Percentiles rank a stretch among this genome's conserved stretches.
Evolutionary conservation across 2,329 filamentous ascomycete genomes (phyloP).

Genomic region (Hymenoscyphus albidus): DNA sequence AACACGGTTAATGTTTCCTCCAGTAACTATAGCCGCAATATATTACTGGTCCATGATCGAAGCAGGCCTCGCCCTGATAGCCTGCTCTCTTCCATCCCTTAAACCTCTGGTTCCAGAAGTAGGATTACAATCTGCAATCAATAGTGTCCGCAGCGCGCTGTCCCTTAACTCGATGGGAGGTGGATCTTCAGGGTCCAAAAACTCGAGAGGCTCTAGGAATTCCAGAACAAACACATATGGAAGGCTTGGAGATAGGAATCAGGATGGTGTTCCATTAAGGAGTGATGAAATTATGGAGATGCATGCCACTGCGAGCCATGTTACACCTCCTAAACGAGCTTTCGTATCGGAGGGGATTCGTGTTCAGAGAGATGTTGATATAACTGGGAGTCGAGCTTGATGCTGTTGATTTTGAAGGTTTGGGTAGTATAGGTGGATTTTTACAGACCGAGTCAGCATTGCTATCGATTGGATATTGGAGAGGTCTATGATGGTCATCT

Average conservation of each 20-base stretch:
- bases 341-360: background rate
- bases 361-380: constrained; percentile 4
- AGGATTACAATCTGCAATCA: constrained; percentile 7
- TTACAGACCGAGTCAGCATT: too few relatives aligned
- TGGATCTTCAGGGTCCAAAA: background rate
- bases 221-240: background rate
- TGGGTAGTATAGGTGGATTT: too few relatives aligned
- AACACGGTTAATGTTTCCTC: background rate
- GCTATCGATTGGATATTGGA: too few relatives aligned
- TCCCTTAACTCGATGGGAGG: constrained; percentile 1
- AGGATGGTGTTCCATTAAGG: background rate
- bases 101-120: constrained; percentile 3
- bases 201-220: background rate
- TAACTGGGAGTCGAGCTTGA: background rate
- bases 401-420: background rate
- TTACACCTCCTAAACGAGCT: background rate
- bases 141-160: constrained; percentile 8
- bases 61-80: constrained; percentile 6
- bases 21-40: constrained; percentile 7
- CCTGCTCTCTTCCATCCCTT: constrained; percentile 6
- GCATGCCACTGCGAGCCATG: background rate
- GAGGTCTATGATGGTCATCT: too few relatives aligned
- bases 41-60: constrained; percentile 11
- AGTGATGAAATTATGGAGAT: background rate
- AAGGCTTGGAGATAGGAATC: background rate